Evolutionary conservation across 495 filamentous ascomycete genomes (phyloP), one percentile per base, ranked within the genome.

Genomic region (Aspergillus incahuasiensis): DNA sequence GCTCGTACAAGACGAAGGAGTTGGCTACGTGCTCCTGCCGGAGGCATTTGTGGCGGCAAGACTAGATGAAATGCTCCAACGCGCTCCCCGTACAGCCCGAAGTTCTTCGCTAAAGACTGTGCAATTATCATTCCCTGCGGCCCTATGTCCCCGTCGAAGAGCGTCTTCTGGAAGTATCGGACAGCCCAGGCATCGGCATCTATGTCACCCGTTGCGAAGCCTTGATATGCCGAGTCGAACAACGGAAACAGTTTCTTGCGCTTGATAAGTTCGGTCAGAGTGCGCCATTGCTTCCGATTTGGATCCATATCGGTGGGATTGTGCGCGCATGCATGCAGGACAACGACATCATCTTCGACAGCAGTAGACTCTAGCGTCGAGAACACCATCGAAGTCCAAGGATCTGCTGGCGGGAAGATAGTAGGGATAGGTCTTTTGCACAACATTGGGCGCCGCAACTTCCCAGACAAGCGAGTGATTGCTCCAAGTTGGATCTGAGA

Each of bases 211-310:
- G 72, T 68, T 6, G 70, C 73, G 52, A 79, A 75, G 0, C 76
- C 76, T 48, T 73, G 74, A 38, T 77, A 77, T 0, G 76, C 76
- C 28, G 56, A 63, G 49, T 79, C 76, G 46, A 79, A 75, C 18
- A 79, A 56, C 1, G 64, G 60, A 48, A 79, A 65, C 6, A 74
- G 63, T 7, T 54, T 47, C 35, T 66, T 74, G 11, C 55, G 15
- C 21, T 62, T 20, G 3, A 61, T 56, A 1, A 73, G 5, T 6
- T 54, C 50, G 0, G 66, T 66, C 5, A 79, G 59, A 3, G 59
- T 41, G 16, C 53, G 55, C 76, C 76, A 79, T 39, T 77, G 68
- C 1, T 66, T 56, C 9, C 48, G 50, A 0, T 58, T 58, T 0
- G 64, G 67, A 55, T 77, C 76, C 6, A 63, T 25, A 0, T 74